Evolutionary conservation across 441 rosid genomes (phyloP).

Genomic region (Syzygium syzygioides): DNA sequence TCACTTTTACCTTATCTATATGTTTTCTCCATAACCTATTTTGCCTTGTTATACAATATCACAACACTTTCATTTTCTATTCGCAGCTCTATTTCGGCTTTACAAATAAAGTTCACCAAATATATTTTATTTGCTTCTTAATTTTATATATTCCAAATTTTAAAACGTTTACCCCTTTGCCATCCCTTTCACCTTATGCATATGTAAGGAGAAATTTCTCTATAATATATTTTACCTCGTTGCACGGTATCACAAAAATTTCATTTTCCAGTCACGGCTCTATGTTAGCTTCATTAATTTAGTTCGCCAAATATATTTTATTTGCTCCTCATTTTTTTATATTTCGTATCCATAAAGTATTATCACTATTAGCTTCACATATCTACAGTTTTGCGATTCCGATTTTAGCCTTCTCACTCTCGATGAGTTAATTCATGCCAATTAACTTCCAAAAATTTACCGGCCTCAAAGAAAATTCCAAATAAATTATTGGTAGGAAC

Average conservation of each 20-base stretch:
- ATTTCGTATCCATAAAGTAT: no score
- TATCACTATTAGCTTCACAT: no score
- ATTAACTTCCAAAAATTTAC: background rate
- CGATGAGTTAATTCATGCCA: background rate
- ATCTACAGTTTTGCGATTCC: background rate
- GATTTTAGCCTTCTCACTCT: background rate
- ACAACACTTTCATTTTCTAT: background rate
- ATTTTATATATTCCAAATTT: no score
- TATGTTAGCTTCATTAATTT: background rate
- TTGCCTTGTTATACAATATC: background rate
- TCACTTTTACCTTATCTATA: background rate
- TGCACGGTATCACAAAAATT: background rate
- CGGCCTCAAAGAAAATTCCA: background rate
- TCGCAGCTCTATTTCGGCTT: background rate
- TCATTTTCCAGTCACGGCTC: background rate
- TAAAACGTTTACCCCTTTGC: background rate
- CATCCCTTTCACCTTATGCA: background rate
- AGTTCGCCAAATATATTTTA: background rate
- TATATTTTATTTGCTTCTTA: background rate
- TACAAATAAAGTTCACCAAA: background rate
- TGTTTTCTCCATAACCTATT: accelerated
- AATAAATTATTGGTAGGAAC: background rate
- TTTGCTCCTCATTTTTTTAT: no score
- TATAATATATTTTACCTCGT: background rate
- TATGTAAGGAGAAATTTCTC: accelerated